A percentile compares a stretch with the other conserved stretches of the same genome.
Evolutionary conservation across 192 early-diverging fungal species (phyloP).

Genomic region (Backusella morwellensis): DNA sequence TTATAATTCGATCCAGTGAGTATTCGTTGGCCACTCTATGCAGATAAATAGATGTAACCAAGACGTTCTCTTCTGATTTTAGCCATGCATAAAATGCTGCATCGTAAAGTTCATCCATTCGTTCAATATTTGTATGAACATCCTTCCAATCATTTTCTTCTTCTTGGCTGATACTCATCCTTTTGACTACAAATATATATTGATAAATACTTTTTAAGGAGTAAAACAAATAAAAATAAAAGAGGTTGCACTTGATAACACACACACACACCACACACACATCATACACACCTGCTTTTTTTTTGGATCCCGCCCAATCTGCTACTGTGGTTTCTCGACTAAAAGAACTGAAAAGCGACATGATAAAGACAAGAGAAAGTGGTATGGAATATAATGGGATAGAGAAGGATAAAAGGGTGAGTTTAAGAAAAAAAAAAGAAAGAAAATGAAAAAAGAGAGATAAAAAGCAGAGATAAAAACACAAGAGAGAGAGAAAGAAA

Average conservation of each 20-base stretch:
- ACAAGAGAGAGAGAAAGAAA: not conserved
- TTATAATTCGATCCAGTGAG: slow-evolving; percentile 65
- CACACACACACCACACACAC: not conserved
- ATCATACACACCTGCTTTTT: not conserved
- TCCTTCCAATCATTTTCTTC: slow-evolving; percentile 52
- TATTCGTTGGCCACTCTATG: slow-evolving; percentile 74
- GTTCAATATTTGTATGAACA: slow-evolving; percentile 64
- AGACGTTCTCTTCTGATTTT: slow-evolving; percentile 69
- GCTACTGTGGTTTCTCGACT: not conserved
- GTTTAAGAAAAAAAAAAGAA: not conserved
- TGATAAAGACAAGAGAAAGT: not conserved
- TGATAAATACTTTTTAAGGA: not conserved
- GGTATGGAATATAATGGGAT: not conserved
- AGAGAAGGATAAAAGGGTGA: not conserved
- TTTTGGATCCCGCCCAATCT: not conserved
- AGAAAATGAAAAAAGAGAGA: not conserved
- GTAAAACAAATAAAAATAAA: not conserved
- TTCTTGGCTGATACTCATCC: not conserved
- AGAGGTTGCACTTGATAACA: not conserved
- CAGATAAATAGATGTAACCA: slow-evolving; percentile 62
- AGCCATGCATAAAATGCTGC: slow-evolving; percentile 75
- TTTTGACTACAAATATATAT: not conserved
- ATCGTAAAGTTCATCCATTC: slow-evolving; percentile 73
- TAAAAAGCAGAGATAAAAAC: not conserved
- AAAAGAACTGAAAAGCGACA: not conserved